Conservation (phyloP, 2,329 filamentous ascomycete species). For the Fusarium tuaranense region DNA sequence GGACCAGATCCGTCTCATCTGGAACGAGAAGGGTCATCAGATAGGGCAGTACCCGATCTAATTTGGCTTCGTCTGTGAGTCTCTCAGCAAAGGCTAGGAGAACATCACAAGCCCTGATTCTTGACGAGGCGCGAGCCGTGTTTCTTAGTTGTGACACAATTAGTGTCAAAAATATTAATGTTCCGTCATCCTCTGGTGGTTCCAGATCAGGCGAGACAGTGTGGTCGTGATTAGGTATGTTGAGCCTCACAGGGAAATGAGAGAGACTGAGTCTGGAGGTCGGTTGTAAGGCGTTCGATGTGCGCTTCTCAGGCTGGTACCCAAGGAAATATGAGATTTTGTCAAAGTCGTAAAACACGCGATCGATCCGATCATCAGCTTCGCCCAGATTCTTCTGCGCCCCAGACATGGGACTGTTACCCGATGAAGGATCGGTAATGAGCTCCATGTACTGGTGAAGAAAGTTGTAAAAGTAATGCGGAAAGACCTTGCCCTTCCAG, state of each 20-base stretch:
- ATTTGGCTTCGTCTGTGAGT: constrained; percentile 92
- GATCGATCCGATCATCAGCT: constrained; percentile 92
- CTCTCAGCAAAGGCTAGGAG: constrained; percentile 91
- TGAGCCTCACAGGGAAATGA: constrained; percentile 84
- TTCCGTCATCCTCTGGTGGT: constrained; percentile 83
- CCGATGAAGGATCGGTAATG: constrained; percentile 90
- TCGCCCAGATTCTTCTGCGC: constrained; percentile 80
- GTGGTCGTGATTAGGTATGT: constrained; percentile 87
- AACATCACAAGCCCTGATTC: constrained; percentile 89
- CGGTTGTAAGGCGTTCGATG: constrained; percentile 41
- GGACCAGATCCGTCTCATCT: constrained; percentile 86
- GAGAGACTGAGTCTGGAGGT: constrained; percentile 63
- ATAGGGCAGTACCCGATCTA: constrained; percentile 93
- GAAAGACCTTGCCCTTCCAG: constrained; percentile 92
- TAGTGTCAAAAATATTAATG: constrained; percentile 89
- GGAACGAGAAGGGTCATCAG: constrained; percentile 80
- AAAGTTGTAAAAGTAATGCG: constrained; percentile 97
- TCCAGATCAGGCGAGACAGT: constrained; percentile 70
- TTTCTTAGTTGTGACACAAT: constrained; percentile 90
- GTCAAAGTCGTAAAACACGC: constrained; percentile 94
- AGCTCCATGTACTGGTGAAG: constrained; percentile 97
- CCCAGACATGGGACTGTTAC: constrained; percentile 77
- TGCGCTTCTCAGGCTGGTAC: constrained; percentile 67
- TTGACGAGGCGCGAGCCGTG: constrained; percentile 87
- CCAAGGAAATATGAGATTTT: constrained; percentile 97